Percentiles rank a stretch among this genome's conserved stretches.
These are phyloP conservation scores for Aspergillus vadensis DNA, from an alignment of 2,329 filamentous ascomycete species.

Conservation along the genomic window DNA sequence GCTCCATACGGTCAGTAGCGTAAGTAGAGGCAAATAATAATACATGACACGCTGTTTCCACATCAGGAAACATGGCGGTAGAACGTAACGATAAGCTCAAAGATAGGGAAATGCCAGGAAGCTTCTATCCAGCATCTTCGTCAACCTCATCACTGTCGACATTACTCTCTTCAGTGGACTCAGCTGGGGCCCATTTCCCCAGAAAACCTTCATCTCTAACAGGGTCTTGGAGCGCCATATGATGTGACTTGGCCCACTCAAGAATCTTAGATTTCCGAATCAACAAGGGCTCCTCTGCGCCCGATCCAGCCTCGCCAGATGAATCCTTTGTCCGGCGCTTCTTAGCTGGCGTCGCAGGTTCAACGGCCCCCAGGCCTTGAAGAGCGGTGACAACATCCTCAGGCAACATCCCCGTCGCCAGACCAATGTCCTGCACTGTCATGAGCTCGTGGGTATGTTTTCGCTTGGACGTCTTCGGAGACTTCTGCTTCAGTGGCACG, in stretches of 20 bases:
- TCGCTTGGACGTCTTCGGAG: conserved; percentile 35
- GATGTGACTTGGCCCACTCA: conserved; percentile 66
- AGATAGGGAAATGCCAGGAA: neutral
- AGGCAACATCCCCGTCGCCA: conserved; percentile 76
- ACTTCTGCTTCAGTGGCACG: conserved; percentile 30
- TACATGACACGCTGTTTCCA: neutral
- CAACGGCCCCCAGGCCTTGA: conserved; percentile 75
- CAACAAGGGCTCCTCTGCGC: conserved; percentile 39
- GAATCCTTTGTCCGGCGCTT: conserved; percentile 52
- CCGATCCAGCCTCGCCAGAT: conserved; percentile 22
- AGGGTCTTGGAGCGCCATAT: conserved; percentile 63
- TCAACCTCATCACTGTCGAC: conserved; percentile 22
- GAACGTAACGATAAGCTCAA: neutral
- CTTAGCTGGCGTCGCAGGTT: conserved; percentile 53
- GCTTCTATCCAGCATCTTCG: conserved; percentile 19
- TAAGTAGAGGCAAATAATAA: neutral
- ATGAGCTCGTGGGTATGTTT: conserved; percentile 51
- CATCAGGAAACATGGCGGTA: neutral
- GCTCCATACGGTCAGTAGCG: conserved; percentile 10
- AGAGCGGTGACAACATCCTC: conserved; percentile 82
- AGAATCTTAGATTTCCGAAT: conserved; percentile 62
- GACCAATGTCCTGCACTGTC: conserved; percentile 71
- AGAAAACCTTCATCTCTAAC: conserved; percentile 77
- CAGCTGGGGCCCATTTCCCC: conserved; percentile 61
- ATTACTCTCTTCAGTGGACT: conserved; percentile 30